Conservation (phyloP, 148 eudicot genomes). For the Amaranthus palmeri region DNA sequence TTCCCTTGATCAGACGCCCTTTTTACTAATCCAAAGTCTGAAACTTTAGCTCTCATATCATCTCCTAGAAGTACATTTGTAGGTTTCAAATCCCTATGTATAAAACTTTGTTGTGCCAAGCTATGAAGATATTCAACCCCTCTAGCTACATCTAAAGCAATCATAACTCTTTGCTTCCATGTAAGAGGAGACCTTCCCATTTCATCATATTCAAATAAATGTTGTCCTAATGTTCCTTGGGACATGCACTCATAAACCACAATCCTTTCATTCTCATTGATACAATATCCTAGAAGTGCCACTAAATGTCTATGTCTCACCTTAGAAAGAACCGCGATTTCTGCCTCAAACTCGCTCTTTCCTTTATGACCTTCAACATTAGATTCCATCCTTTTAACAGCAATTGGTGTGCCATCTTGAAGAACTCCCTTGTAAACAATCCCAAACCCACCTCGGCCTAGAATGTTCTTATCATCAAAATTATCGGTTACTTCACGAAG, state of each 20-base stretch:
- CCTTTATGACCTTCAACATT: slow-evolving; percentile 36
- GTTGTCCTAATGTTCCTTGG: slow-evolving; percentile 57
- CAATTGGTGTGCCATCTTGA: slow-evolving; percentile 55
- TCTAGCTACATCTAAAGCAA: slow-evolving; percentile 66
- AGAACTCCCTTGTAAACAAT: slow-evolving; percentile 55
- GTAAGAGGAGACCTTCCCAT: slow-evolving; percentile 31
- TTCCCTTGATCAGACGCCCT: slow-evolving; percentile 56
- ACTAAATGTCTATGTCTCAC: slow-evolving; percentile 70
- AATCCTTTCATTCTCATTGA: slow-evolving; percentile 44
- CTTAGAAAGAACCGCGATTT: slow-evolving; percentile 53
- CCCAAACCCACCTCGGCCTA: slow-evolving; percentile 70
- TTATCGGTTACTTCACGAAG: slow-evolving; percentile 47
- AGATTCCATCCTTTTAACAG: slow-evolving; percentile 62
- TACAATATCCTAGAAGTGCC: slow-evolving; percentile 51
- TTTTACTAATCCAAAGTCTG: slow-evolving; percentile 68
- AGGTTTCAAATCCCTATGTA: slow-evolving; percentile 65
- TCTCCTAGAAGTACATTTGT: slow-evolving; percentile 63
- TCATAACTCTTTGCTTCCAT: slow-evolving; percentile 62
- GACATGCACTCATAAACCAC: slow-evolving; percentile 72
- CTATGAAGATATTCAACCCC: slow-evolving; percentile 71
- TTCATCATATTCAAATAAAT: slow-evolving; percentile 32
- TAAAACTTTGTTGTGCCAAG: slow-evolving; percentile 64
- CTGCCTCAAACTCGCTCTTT: slow-evolving; percentile 52
- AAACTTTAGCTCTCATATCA: slow-evolving; percentile 65
- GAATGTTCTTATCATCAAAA: slow-evolving; percentile 40